Conservation (phyloP, 176 grass and related monocot genomes). For the Microstegium vimineum region DNA sequence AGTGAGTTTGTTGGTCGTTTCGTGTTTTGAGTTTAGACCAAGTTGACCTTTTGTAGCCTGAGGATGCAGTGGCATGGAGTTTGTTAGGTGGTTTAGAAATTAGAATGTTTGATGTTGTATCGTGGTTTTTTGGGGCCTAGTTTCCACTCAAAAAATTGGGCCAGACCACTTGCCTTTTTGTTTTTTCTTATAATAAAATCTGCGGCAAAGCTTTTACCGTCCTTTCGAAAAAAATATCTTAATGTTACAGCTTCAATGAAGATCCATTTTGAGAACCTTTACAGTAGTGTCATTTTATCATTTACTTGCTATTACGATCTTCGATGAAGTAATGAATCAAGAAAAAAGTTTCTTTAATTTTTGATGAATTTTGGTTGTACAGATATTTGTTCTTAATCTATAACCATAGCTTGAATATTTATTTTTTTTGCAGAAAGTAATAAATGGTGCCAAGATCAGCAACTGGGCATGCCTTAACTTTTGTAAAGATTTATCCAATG, state of each 20-base stretch:
- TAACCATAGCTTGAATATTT: background rate
- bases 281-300: background rate
- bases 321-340: background rate
- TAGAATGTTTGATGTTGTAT: no score
- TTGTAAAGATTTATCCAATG: background rate
- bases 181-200: no score
- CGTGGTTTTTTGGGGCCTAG: no score
- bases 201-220: no score
- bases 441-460: conserved; percentile 16
- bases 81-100: no score
- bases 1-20: no score
- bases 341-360: background rate
- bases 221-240: no score
- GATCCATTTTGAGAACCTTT: background rate
- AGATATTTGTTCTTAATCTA: background rate
- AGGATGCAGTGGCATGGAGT: no score
- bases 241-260: background rate
- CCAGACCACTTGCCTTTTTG: no score
- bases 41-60: no score
- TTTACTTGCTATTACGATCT: background rate
- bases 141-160: no score
- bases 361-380: background rate
- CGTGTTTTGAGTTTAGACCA: no score
- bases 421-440: conserved; percentile 33
- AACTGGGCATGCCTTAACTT: conserved; percentile 33